A percentile compares a stretch with the other conserved stretches of the same genome.
Conservation (phyloP, 805 yeast genomes). For the Barnettozyma salicaria region DNA sequence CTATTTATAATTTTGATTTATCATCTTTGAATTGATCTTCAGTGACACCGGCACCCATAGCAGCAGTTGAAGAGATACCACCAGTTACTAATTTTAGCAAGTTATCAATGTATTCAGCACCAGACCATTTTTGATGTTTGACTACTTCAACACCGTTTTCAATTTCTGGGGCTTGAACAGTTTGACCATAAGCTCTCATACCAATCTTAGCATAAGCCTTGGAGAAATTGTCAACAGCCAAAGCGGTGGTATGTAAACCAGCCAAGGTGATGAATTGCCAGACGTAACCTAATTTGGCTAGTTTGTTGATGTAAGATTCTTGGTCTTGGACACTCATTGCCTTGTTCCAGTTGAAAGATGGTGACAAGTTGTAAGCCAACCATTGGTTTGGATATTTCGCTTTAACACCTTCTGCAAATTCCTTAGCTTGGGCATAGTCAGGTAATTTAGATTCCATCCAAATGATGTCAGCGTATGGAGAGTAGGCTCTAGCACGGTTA, state of each 20-base stretch:
- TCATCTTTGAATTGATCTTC: slow-evolving; percentile 81
- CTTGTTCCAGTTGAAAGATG: slow-evolving; percentile 95
- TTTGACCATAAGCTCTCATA: slow-evolving; percentile 92
- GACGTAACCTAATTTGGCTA: slow-evolving; percentile 84
- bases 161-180: slow-evolving; percentile 82
- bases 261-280: slow-evolving; percentile 99
- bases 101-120: slow-evolving; percentile 93
- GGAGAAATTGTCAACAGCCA: slow-evolving; percentile 83
- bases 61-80: slow-evolving; percentile 92
- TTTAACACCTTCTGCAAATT: slow-evolving; percentile 89
- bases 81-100: slow-evolving; percentile 87
- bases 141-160: slow-evolving; percentile 89
- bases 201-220: slow-evolving; percentile 73
- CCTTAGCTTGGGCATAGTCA: slow-evolving; percentile 87
- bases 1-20: slow-evolving; percentile 9
- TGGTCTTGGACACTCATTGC: slow-evolving; percentile 88
- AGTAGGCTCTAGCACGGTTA: slow-evolving; percentile 91
- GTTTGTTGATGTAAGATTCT: slow-evolving; percentile 81
- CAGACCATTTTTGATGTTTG: slow-evolving; percentile 98
- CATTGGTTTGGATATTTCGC: slow-evolving; percentile 80
- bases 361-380: slow-evolving; percentile 95
- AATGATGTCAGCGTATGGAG: slow-evolving; percentile 90
- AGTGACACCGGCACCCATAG: slow-evolving; percentile 98
- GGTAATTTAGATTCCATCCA: slow-evolving; percentile 99
- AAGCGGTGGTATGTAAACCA: slow-evolving; percentile 92